Evolutionary conservation across 805 yeast genomes (phyloP), one percentile per base, ranked within the genome.

Genomic region (Candida jianshihensis): DNA sequence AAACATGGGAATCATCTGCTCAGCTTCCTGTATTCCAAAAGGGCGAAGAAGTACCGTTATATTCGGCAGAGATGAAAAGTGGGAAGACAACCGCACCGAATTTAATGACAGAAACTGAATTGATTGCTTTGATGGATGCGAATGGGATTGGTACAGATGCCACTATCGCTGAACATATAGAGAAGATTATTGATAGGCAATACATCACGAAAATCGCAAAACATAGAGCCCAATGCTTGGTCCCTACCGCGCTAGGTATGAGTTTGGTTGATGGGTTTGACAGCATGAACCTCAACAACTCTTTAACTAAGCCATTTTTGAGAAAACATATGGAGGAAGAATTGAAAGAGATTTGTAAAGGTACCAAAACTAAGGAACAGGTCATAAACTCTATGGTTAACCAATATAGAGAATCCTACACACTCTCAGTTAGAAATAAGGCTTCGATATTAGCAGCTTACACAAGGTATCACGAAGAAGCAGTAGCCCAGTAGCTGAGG

Each of bases 71-170:
- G 41, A 56, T 92, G 51, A 71, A 72, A 35, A 75, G 74, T 15
- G 96, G 97, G 0, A 70, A 71, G 37, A 92, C 98, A 0, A 53
- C 80, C 0, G 78, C 97, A 1, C 98, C 99, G 0, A 59, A 63
- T 20, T 81, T 78, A 36, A 71, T 92, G 68, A 90, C 97, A 0
- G 99, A 92, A 57, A 71, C 96, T 0, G 98, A 90, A 53, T 67
- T 92, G 17, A 87, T 92, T 60, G 81, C 86, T 9, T 63, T 92
- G 32, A 92, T 92, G 99, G 97, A 94, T 63, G 84, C 78, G 10
- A 92, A 92, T 57, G 97, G 97, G 0, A 92, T 92, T 31, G 99
- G 99, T 3, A 92, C 99, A 0, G 99, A 92, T 64, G 99, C 99
- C 1, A 92, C 99, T 0, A 94, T 92, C 59, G 98, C 97, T 0